Base-by-base conservation (phyloP, 768 basidiomycete species). In the Mycena haematopus region DNA sequence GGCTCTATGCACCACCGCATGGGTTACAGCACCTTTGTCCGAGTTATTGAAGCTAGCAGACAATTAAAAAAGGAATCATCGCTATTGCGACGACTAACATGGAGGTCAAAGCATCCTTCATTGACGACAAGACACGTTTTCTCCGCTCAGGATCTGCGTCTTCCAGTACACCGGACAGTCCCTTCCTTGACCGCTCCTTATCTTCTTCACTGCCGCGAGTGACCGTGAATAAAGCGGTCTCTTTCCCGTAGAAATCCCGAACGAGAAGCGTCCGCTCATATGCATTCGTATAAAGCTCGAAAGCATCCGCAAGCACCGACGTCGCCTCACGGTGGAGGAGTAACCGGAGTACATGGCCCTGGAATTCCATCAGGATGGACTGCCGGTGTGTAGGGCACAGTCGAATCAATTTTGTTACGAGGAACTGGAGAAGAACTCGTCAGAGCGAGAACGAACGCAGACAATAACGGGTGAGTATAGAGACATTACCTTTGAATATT, bases 241-340 rank as follows among this genome's bases (percentile, higher is more conserved):
- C 95, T 73, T 91, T 92, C 15, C 95, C 95, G 67, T 95, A 98
- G 65, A 97, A 94, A 63, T 95, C 93, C 19, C 90, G 86, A 7
- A 96, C 78, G 6, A 98, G 80, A 22, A 93, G 78, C 0, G 89
- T 84, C 21, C 93, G 86, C 69, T 96, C 94, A 66, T 91, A 92
- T 1, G 92, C 87, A 53, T 94, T 93, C 8, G 90, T 84, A 70
- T 94, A 91, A 0, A 96, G 82, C 71, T 96, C 95, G 70, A 91
- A 98, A 0, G 93, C 84, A 69, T 96, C 95, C 1, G 94, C 91
- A 13, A 98, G 80, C 9, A 94, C 89, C 3, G 85, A 81, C 1
- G 92, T 86, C 0, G 95, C 93, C 63, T 96, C 91, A 5, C 90
- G 84, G 73, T 97, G 95, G 15, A 93, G 81, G 8, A 98, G 80